Conservation (phyloP, 305 asterid genomes). For the Fraxinus paxiana region DNA sequence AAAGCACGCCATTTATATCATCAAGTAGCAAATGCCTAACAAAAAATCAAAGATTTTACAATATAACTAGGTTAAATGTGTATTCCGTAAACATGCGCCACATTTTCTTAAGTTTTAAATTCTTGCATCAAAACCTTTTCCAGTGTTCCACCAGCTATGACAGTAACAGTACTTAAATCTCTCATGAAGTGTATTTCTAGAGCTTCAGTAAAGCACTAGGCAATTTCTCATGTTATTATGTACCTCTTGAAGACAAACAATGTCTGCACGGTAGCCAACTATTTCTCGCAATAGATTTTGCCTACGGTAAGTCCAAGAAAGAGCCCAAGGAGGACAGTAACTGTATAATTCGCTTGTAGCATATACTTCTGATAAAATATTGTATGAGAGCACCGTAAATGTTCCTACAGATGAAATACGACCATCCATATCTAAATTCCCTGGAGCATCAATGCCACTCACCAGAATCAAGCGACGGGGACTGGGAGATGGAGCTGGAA, state of each 20-base stretch:
- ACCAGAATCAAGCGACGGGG: constrained; percentile 69
- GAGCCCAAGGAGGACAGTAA: constrained; percentile 98
- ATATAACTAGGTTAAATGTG: background rate
- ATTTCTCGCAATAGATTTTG: constrained; percentile 64
- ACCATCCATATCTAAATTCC: constrained; percentile 57
- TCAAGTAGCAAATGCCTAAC: background rate
- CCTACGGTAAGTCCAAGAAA: constrained; percentile 92
- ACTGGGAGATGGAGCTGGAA: constrained; percentile 93
- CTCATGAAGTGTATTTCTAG: background rate
- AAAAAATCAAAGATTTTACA: background rate
- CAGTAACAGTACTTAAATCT: background rate
- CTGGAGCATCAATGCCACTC: constrained; percentile 59
- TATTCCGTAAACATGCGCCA: background rate
- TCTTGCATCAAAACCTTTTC: background rate
- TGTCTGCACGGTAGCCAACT: constrained; percentile 44
- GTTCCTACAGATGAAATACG: constrained; percentile 61
- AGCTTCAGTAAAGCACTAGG: constrained; percentile 3
- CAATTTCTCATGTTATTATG: background rate
- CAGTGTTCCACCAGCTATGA: constrained; percentile 3
- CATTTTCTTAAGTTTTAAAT: background rate
- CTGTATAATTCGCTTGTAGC: constrained; percentile 67
- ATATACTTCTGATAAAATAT: constrained; percentile 66
- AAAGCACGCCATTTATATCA: background rate
- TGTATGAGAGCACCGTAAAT: constrained; percentile 91
- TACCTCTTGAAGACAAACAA: constrained; percentile 99